These are phyloP conservation scores for Erysimum cheiri DNA, from an alignment of 441 rosid genomes.

Conservation along the genomic window DNA sequence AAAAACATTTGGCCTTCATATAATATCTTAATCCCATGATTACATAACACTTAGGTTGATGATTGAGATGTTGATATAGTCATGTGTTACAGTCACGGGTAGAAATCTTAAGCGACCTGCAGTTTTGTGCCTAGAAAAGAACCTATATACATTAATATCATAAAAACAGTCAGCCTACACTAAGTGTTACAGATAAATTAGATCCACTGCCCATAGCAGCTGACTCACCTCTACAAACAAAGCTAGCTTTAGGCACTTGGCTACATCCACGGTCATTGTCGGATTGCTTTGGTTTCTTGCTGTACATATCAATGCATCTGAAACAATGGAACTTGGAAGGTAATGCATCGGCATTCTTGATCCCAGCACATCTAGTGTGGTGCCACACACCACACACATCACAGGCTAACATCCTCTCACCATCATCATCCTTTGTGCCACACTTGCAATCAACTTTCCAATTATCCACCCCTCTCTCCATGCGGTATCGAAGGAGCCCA, in stretches of 20 bases:
- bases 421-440: slow-evolving; percentile 81
- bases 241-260: slow-evolving; percentile 32
- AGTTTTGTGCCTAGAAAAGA: slow-evolving; percentile 22
- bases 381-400: slow-evolving; percentile 74
- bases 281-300: slow-evolving; percentile 36
- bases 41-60: neutral
- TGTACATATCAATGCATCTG: slow-evolving; percentile 45
- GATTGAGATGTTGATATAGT: slow-evolving; percentile 4
- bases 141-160: slow-evolving; percentile 31
- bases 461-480: slow-evolving; percentile 71
- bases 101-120: slow-evolving; percentile 15
- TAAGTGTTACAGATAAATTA: slow-evolving; percentile 45
- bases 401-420: slow-evolving; percentile 81
- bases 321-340: slow-evolving; percentile 55
- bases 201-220: slow-evolving; percentile 40
- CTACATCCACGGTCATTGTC: slow-evolving; percentile 39
- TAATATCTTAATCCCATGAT: slow-evolving; percentile 2
- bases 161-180: slow-evolving; percentile 46
- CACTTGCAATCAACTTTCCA: slow-evolving; percentile 77
- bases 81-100: slow-evolving; percentile 11
- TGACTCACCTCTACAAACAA: slow-evolving; percentile 55
- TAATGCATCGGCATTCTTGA: slow-evolving; percentile 51
- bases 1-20: slow-evolving; percentile 22
- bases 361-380: slow-evolving; percentile 77
- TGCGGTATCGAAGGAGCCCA: slow-evolving; percentile 55